Evolutionary conservation across 176 grass and related monocot species (phyloP), one percentile per base, ranked within the genome.

Genomic region (Guadua angustifolia): DNA sequence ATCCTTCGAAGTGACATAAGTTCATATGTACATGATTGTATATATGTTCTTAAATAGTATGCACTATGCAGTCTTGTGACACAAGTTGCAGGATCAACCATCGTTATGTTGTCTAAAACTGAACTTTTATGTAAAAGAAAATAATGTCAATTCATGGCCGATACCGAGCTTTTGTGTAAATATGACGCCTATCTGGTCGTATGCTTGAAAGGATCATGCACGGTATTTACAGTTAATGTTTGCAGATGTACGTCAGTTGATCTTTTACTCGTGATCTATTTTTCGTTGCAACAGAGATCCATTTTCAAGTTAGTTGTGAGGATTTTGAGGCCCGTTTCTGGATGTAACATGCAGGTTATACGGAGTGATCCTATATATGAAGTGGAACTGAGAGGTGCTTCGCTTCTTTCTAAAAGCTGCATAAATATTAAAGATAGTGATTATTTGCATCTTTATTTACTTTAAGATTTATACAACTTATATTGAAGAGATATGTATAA

Each of bases 21-120:
- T 25, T 45, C 1, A 26, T 66, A 40, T 82, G 47, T 80, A n/a
- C 14, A 49, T 21, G 16, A 66, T 22, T 84, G 62, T 68, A 84
- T 84, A 76, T 77, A 44, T 67, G 71, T 74, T 64, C 3, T 55
- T 40, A 38, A 72, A 12, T 6, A 82, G 16, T 76, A 68, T 55
- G 62, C 21, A 4, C 51, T 59, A 15, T 16, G 19, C 32, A 39
- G 24, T 63, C 36, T n/a, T 25, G 11, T n/a, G 45, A 68, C 62
- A 7, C 19, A 68, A 80, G 19, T 21, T 55, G 78, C 63, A 40
- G 63, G 1, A 49, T 68, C 44, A n/a, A 47, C 16, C 6, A 47
- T 68, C 45, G 18, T 3, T 45, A 13, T 66, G 44, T 5, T 79
- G 1, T 26, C 61, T 66, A 32, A 15, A 79, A 38, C 58, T 78